These are phyloP conservation scores for Kodamaea leandrae DNA, from an alignment of 805 yeast species.

Conservation along the genomic window DNA sequence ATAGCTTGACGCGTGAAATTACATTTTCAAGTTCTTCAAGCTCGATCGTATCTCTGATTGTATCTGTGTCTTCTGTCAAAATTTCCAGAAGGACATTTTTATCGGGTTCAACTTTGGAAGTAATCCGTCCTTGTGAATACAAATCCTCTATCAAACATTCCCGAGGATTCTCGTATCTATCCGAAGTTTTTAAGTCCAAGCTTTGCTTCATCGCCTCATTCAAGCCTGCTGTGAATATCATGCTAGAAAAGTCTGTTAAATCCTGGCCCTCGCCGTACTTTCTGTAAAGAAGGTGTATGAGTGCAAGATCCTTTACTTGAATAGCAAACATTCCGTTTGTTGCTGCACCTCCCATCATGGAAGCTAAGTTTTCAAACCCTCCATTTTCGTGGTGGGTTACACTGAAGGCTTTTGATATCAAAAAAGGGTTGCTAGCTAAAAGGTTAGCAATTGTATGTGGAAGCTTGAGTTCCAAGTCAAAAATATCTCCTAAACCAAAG, in stretches of 20 bases:
- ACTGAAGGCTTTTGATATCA: conserved; percentile 1
- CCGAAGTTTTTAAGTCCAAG: background rate
- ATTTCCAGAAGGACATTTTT: background rate
- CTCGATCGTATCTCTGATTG: conserved; percentile 1
- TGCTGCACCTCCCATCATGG: background rate
- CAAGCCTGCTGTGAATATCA: conserved; percentile 3
- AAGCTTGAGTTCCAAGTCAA: conserved; percentile 9
- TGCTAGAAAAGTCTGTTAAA: conserved; percentile 2
- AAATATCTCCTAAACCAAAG: conserved; percentile 8
- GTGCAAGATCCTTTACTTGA: conserved; percentile 1
- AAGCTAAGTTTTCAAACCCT: background rate
- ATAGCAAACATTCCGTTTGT: background rate
- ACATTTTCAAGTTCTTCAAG: conserved; percentile 4
- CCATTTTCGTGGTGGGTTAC: background rate
- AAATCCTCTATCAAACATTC: conserved; percentile 4
- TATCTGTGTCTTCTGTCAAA: background rate
- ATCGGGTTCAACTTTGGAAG: background rate
- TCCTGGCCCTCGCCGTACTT: background rate
- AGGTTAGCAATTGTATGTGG: background rate
- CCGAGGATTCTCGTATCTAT: conserved; percentile 2
- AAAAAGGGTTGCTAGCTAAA: conserved; percentile 6
- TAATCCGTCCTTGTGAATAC: conserved; percentile 2
- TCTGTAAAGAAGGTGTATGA: conserved; percentile 1
- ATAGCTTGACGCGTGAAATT: background rate
- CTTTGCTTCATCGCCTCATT: background rate